phyloP scores from a whole-genome alignment of 2,329 filamentous ascomycete genomes.

The Aspergillus pseudoviridinutans region DNA sequence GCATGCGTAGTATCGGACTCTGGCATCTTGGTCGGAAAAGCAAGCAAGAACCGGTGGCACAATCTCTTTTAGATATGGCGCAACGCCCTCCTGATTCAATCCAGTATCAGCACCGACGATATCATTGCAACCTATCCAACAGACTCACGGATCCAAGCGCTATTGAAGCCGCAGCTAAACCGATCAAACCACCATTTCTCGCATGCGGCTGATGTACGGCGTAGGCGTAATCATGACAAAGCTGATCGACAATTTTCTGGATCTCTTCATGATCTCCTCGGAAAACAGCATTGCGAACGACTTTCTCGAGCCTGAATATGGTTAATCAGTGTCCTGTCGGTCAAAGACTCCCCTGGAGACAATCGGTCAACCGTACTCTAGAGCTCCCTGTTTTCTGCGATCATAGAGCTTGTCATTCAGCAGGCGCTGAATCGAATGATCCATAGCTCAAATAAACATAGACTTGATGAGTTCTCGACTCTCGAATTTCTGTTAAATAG shows the following conservation, averaged over 20 bases:
- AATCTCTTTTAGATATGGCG: constrained; percentile 86
- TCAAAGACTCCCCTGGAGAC: neutral
- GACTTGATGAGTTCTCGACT: constrained; percentile 19
- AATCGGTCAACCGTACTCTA: constrained; percentile 66
- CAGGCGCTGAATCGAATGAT: constrained; percentile 80
- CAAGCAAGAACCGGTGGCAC: constrained; percentile 95
- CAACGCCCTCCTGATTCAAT: constrained; percentile 65
- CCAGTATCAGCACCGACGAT: constrained; percentile 7
- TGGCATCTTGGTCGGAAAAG: constrained; percentile 96
- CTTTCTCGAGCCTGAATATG: constrained; percentile 70
- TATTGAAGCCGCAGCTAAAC: constrained; percentile 90
- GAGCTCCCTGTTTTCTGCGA: constrained; percentile 90
- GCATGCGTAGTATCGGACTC: constrained; percentile 96
- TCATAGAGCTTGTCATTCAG: constrained; percentile 99
- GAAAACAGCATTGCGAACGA: constrained; percentile 78
- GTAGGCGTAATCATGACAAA: constrained; percentile 97
- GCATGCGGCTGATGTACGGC: constrained; percentile 96
- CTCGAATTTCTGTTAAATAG: constrained; percentile 16
- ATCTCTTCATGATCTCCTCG: constrained; percentile 76
- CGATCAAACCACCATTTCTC: constrained; percentile 92
- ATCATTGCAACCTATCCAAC: neutral
- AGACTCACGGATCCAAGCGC: constrained; percentile 81
- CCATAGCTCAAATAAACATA: constrained; percentile 56
- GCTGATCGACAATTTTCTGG: constrained; percentile 84
- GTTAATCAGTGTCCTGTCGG: neutral